These are phyloP conservation scores for Sclerotinia sclerotiorum DNA, from an alignment of 2,329 filamentous ascomycete species.

Conservation along the genomic window DNA sequence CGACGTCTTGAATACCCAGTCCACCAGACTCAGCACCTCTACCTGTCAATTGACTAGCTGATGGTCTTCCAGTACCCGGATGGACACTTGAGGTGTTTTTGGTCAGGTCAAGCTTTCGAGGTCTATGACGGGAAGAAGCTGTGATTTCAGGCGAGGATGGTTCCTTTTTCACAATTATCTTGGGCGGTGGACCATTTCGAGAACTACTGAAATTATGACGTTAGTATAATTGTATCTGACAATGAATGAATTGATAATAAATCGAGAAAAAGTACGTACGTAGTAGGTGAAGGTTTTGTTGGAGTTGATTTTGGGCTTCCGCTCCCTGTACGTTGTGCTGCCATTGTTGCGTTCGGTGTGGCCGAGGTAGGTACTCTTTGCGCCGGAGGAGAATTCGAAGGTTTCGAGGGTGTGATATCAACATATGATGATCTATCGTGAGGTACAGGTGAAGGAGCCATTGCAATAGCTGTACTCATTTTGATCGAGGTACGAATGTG, in stretches of 20 bases:
- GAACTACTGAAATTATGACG: constrained; percentile 44
- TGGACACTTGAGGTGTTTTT: constrained; percentile 54
- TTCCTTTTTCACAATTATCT: constrained; percentile 96
- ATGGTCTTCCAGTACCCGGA: constrained; percentile 65
- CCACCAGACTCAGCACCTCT: constrained; percentile 62
- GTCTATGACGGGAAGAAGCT: constrained; percentile 66
- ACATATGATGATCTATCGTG: constrained; percentile 62
- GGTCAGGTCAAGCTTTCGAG: constrained; percentile 75
- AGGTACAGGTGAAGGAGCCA: constrained; percentile 67
- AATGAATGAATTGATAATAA: not conserved
- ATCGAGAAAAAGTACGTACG: constrained; percentile 53
- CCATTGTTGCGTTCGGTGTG: constrained; percentile 46
- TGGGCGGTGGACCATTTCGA: constrained; percentile 60
- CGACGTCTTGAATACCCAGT: constrained; percentile 85
- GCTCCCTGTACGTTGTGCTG: constrained; percentile 51
- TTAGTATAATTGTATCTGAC: constrained; percentile 22
- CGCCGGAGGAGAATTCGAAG: constrained; percentile 38
- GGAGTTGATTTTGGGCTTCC: constrained; percentile 53
- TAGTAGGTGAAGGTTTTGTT: constrained; percentile 58
- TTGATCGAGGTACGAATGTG: constrained; percentile 37
- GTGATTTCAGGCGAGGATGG: constrained; percentile 81
- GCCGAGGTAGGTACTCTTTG: constrained; percentile 40
- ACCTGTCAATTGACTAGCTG: constrained; percentile 67
- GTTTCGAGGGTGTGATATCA: constrained; percentile 46
- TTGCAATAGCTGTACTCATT: constrained; percentile 68